Evolutionary conservation across 352 stramenopile genomes (phyloP), one percentile per base, ranked within the genome.

Genomic region (Pythium myriotylum): DNA sequence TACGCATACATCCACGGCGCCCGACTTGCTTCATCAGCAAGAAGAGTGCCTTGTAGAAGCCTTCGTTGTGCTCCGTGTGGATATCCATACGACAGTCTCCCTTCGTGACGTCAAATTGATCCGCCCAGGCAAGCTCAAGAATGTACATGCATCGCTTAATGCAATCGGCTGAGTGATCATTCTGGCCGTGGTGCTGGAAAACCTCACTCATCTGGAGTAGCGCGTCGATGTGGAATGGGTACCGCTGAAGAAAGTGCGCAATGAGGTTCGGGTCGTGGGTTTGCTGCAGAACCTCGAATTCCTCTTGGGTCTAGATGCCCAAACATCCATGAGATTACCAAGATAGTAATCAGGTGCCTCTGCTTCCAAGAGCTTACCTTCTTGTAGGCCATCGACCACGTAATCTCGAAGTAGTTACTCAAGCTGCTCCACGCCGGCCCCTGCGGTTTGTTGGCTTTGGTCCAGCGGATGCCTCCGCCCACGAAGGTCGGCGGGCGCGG

Each of bases 141-240:
- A 90, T 76, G 51, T 91, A 95, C 67, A 95, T 86, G 57, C 86
- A 93, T 19, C 82, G 77, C 68, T 95, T 93, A 61, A 95, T 93
- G 58, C 82, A 92, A 55, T 95, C 86, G 0, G 77, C 68, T 0
- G 86, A 80, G 42, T 95, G 83, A 37, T 95, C 86, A 79, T 94
- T 95, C 50, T 95, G 86, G 2, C 86, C 86, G 47, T 95, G 86
- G 53, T 95, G 86, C 65, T 95, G 86, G 57, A 91, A 94, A 24
- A 95, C 82, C 63, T 94, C 83, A 49, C 79, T 92, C 82, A 95
- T 94, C 54, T 90, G 88, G 6, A 95, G 72, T 37, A 94, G 67
- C 22, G 86, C 84, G 53, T 94, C 86, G 32, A 94, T 84, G 56
- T 95, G 86, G 73, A 88, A 95, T 45, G 86, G 86, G 29, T 95